Base-by-base conservation (phyloP, 768 basidiomycete species). In the Mycena venus region DNA sequence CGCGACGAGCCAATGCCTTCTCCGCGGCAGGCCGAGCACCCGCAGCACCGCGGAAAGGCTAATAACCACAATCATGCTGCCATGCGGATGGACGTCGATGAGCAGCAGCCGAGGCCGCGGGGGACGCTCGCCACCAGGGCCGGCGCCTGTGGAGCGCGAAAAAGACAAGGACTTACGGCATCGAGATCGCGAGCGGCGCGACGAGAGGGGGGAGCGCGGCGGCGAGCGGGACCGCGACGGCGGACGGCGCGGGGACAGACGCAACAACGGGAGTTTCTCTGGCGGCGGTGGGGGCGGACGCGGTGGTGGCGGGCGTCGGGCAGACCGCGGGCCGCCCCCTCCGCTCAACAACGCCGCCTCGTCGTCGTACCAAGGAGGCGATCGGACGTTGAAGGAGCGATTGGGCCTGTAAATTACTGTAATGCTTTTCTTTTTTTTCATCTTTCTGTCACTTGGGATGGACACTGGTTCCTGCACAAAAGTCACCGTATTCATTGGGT, bases 311-410 rank as follows among this genome's bases (percentile, higher is more conserved):
- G 82, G 23, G 82, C 60, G 67, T 82, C 80, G 27, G 82, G 53
- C 51, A 19, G 62, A 66, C 40, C 78, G 81, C 2, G 80, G 79
- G n/a, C n/a, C n/a, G n/a, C n/a, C n/a, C 10, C 62, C 85, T 80
- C 66, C 82, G 75, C 66, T 82, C 72, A 76, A 82, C 70, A 83
- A 82, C 70, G 82, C 49, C 23, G 15, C 21, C 7, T 47, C 44
- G 19, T 51, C 49, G 49, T 51, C 49, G 49, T 72, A 82, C 71
- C 84, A 84, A 75, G 83, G 85, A 75, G 86, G 86, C 55, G 92
- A 94, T 87, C 94, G 94, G 90, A 94, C 95, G 87, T 91, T 96
- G 87, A 93, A 92, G 82, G 94, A 95, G 84, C 86, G 95, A 80
- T 90, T 96, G 92, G 95, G 95, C 82, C 88, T 95, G 51, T 94